These are phyloP conservation scores for Xylaria sp. DNA, from an alignment of 2,329 filamentous ascomycete genomes.

Conservation along the genomic window DNA sequence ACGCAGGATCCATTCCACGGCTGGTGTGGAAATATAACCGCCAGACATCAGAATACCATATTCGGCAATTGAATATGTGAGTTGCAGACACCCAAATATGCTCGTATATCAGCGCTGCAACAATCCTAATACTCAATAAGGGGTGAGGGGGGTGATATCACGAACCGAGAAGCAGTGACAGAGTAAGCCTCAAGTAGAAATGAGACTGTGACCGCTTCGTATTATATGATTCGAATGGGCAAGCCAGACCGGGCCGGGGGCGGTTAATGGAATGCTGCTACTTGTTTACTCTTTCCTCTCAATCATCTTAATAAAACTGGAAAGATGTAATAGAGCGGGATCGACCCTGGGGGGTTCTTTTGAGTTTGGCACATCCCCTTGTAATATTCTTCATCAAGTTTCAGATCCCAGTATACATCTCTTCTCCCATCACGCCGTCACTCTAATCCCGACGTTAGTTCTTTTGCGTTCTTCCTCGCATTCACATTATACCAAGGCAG, in stretches of 20 bases:
- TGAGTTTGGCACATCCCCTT: neutral
- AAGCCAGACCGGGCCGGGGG: neutral
- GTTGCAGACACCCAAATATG: neutral
- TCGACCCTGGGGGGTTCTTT: neutral
- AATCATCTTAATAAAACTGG: neutral
- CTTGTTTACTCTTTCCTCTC: conserved; percentile 6
- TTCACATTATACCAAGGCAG: neutral
- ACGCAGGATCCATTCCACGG: too few species aligned
- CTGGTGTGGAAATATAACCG: neutral
- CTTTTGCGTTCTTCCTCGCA: neutral
- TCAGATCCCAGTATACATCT: neutral
- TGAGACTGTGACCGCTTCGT: neutral
- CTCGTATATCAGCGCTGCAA: neutral
- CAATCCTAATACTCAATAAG: neutral
- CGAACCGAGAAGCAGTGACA: neutral
- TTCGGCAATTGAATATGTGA: neutral
- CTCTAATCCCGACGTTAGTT: neutral
- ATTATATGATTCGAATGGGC: neutral
- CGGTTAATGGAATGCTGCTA: neutral
- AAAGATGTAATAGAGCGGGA: neutral
- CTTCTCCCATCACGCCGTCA: neutral
- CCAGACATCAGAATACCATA: neutral
- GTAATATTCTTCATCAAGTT: neutral
- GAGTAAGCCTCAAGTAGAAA: neutral
- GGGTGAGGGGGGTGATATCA: too few species aligned